Percentiles rank a stretch among this genome's conserved stretches.
These are phyloP conservation scores for Balamuthia mandrillaris DNA, from an alignment of 208 protist species.

Conservation along the genomic window DNA sequence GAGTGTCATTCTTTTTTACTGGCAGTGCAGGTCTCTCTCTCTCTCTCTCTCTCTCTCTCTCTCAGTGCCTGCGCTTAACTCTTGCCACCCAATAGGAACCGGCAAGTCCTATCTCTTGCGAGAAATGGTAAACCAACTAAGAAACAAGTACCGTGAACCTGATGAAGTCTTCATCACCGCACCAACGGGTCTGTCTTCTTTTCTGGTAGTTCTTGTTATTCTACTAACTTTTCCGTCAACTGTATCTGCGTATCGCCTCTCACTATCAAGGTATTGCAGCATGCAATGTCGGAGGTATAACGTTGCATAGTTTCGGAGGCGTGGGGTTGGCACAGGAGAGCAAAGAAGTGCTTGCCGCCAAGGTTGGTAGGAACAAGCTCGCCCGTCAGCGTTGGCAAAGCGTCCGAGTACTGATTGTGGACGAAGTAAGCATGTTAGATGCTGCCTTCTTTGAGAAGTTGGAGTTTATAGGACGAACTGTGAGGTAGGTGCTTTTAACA, in stretches of 20 bases:
- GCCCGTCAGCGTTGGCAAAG: not conserved
- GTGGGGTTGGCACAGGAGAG: slow-evolving; percentile 17
- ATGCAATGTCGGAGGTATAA: slow-evolving; percentile 63
- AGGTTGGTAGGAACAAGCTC: not conserved
- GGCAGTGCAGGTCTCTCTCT: slow-evolving; percentile 50
- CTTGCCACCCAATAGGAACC: not conserved
- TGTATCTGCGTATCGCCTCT: not conserved
- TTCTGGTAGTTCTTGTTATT: not conserved
- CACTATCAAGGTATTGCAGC: slow-evolving; percentile 54
- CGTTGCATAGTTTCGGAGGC: slow-evolving; percentile 31
- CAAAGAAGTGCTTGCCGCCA: not conserved
- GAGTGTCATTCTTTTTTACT: slow-evolving; percentile 60
- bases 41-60: not conserved
- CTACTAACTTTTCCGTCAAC: not conserved
- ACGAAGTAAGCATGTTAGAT: slow-evolving; percentile 52
- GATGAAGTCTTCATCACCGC: slow-evolving; percentile 48
- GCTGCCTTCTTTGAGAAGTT: slow-evolving; percentile 58
- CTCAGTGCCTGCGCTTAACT: not conserved
- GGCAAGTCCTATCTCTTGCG: slow-evolving; percentile 64
- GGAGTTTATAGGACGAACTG: slow-evolving; percentile 39
- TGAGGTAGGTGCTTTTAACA: slow-evolving; percentile 27
- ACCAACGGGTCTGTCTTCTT: slow-evolving; percentile 58
- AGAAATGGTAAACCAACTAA: slow-evolving; percentile 36
- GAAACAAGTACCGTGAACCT: not conserved
- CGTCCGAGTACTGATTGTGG: not conserved